phyloP scores from a whole-genome alignment of 1,284 basidiomycete species.

The Ganoderma resinaceum region DNA sequence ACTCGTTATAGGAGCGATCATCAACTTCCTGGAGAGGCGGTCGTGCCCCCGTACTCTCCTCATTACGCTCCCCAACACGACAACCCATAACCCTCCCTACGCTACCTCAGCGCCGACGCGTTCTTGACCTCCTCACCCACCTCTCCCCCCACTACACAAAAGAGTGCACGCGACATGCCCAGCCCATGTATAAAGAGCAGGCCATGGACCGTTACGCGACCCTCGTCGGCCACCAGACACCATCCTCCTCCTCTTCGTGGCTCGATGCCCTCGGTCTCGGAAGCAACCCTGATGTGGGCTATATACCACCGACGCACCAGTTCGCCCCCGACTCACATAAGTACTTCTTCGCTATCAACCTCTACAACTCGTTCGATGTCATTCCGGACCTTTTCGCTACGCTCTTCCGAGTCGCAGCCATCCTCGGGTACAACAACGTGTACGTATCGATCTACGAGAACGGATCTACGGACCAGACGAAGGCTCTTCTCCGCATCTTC shows the following conservation, averaged over 20 bases:
- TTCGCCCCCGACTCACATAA: slow-evolving; percentile 78
- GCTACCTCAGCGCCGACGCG: slow-evolving; percentile 80
- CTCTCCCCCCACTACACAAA: slow-evolving; percentile 90
- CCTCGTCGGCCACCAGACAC: slow-evolving; percentile 79
- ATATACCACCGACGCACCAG: slow-evolving; percentile 48
- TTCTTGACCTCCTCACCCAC: slow-evolving; percentile 86
- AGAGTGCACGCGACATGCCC: slow-evolving; percentile 86
- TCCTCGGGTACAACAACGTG: slow-evolving; percentile 95
- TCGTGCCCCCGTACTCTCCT: slow-evolving; percentile 49
- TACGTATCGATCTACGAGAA: slow-evolving; percentile 98
- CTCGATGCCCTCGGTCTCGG: slow-evolving; percentile 59
- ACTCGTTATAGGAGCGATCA: slow-evolving; percentile 38
- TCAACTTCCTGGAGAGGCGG: slow-evolving; percentile 60
- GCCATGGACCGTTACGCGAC: slow-evolving; percentile 84
- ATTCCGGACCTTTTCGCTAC: slow-evolving; percentile 96
- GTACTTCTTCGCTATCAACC: slow-evolving; percentile 97
- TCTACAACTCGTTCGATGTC: slow-evolving; percentile 98
- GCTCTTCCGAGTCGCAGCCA: slow-evolving; percentile 89
- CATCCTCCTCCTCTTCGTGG: slow-evolving; percentile 67
- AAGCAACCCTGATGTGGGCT: slow-evolving; percentile 50
- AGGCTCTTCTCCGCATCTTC: slow-evolving; percentile 91
- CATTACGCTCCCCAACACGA: slow-evolving; percentile 53
- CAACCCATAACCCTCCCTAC: slow-evolving; percentile 75
- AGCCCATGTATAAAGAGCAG: slow-evolving; percentile 85
- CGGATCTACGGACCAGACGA: slow-evolving; percentile 95